phyloP scores from a whole-genome alignment of 73 alveolate species.

The Tetrahymena borealis region DNA sequence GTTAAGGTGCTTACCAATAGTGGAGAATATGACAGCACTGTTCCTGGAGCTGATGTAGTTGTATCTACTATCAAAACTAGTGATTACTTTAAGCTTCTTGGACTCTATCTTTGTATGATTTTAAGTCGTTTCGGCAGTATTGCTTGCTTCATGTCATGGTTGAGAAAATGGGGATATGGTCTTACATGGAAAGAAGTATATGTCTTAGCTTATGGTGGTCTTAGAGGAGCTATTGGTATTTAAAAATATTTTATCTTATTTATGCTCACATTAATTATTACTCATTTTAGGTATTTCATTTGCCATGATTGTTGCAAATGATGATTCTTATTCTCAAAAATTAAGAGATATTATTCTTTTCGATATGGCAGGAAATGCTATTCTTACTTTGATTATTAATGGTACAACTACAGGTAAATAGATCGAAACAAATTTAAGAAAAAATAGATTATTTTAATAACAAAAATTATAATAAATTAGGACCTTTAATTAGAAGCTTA shows the following conservation, averaged over 20 bases:
- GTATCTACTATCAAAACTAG: slow-evolving; percentile 26
- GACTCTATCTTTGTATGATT: slow-evolving; percentile 50
- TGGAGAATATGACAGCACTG: neutral
- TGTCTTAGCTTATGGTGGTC: slow-evolving; percentile 55
- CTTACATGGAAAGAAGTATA: slow-evolving; percentile 24
- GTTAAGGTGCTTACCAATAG: slow-evolving; percentile 15
- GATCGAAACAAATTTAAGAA: slow-evolving; percentile 4
- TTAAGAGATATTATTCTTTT: slow-evolving; percentile 51
- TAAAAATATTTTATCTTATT: neutral
- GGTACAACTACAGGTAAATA: slow-evolving; percentile 45
- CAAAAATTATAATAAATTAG: neutral
- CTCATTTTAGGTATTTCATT: slow-evolving; percentile 18
- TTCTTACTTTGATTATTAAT: slow-evolving; percentile 48
- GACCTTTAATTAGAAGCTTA: slow-evolving; percentile 6
- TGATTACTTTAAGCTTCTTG: slow-evolving; percentile 46
- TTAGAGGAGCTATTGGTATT: slow-evolving; percentile 60
- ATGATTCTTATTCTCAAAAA: slow-evolving; percentile 28
- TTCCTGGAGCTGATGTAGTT: neutral
- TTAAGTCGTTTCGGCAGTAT: slow-evolving; percentile 40
- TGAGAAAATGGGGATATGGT: slow-evolving; percentile 56
- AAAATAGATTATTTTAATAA: neutral
- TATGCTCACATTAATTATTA: neutral
- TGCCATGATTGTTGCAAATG: slow-evolving; percentile 53
- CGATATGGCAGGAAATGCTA: slow-evolving; percentile 57
- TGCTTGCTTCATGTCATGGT: slow-evolving; percentile 32